phyloP scores from a whole-genome alignment of 108 stramenopile genomes.

The Fragilariopsis cylindrus region DNA sequence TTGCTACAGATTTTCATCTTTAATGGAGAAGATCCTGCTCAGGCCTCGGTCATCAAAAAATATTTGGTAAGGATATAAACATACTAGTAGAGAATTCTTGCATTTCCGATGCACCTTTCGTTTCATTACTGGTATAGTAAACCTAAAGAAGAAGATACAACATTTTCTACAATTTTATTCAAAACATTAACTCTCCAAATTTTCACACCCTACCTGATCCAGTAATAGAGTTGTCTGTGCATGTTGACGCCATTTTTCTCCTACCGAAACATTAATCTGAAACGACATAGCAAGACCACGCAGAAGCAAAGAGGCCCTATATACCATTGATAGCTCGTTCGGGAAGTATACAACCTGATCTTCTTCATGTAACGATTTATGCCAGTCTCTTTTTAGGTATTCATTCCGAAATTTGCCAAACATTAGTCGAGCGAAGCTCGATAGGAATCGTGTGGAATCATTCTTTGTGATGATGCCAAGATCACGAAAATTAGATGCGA shows the following conservation, averaged over 20 bases:
- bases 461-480: constrained; percentile 66
- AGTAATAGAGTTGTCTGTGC: constrained; percentile 29
- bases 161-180: too few species aligned
- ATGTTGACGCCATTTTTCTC: constrained; percentile 64
- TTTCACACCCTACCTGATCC: too few species aligned
- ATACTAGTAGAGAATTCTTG: too few species aligned
- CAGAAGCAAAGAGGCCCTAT: constrained; percentile 63
- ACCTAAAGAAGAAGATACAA: too few species aligned
- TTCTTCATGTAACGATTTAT: constrained; percentile 54
- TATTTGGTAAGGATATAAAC: too few species aligned
- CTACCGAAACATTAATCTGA: constrained; percentile 67
- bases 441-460: constrained; percentile 68
- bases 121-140: too few species aligned
- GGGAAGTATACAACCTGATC: constrained; percentile 75
- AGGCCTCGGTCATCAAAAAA: too few species aligned
- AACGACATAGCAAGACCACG: constrained; percentile 73
- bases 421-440: constrained; percentile 73
- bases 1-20: too few species aligned
- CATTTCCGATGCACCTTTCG: too few species aligned
- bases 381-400: constrained; percentile 65
- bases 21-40: too few species aligned
- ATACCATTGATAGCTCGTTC: constrained; percentile 72
- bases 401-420: constrained; percentile 64
- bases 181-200: too few species aligned
- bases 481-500: constrained; percentile 63